Evolutionary conservation across 495 filamentous ascomycete species (phyloP), one percentile per base, ranked within the genome.

Genomic region (Penicillium salamii): DNA sequence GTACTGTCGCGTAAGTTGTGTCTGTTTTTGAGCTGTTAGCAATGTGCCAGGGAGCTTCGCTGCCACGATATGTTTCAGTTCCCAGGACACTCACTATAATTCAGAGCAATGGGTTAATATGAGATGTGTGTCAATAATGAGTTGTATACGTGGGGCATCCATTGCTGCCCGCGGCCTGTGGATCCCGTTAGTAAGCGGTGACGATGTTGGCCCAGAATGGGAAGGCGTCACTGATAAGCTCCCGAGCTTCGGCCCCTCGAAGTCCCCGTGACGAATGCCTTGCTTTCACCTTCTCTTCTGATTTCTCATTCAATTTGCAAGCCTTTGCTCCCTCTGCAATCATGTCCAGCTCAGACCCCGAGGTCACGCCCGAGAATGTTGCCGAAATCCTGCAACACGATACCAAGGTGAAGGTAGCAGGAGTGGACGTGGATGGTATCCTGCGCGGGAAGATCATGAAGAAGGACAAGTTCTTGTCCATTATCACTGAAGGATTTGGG

Each of bases 391-490:
- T 97, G 9, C 60, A 72, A 49, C 46, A 87, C 65, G 93, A 98
- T 68, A 85, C 76, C 54, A 84, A 85, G 49, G 90, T 98, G 64
- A 98, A 97, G 67, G 78, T 98, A 28, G 91, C 89, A 14, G 93
- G 93, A 13, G 65, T 95, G 48, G 93, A 98, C 65, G 88, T 92
- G 46, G 93, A 98, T 65, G 93, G 93, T 52, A 77, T 86, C 23
- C 79, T 96, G 20, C 89, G 93, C 14, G 93, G 93, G 47, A 98
- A 98, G 72, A 79, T 98, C 33, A 85, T 98, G 63, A 88, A 91
- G 56, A 97, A 96, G 75, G 88, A 87, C 65, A 98, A 98, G 71
- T 98, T 98, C 70, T 70, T 97, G 4, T 90, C 87, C 7, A 80
- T 98, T 42, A 86, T 84, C 18, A 66, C 82, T 38, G 79, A 84